Evolutionary conservation across 768 basidiomycete species (phyloP).

Genomic region (Daedaleopsis sinensis): DNA sequence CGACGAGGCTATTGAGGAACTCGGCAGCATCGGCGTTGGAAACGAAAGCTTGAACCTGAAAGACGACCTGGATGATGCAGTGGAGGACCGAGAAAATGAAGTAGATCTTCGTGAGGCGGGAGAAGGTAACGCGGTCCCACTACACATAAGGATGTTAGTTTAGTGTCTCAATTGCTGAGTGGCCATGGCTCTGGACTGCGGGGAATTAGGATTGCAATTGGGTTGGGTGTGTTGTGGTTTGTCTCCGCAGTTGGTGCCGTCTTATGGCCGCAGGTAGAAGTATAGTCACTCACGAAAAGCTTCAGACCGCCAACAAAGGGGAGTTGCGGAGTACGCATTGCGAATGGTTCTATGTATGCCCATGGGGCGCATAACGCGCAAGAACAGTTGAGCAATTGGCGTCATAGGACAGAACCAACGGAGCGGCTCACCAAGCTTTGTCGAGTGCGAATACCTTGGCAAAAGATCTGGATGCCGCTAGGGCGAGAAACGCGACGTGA

Average conservation of each 20-base stretch:
- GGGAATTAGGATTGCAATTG: background rate
- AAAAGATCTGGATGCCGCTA: slow-evolving; percentile 41
- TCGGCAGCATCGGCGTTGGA: slow-evolving; percentile 62
- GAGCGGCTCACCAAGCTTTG: slow-evolving; percentile 7
- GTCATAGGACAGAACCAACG: background rate
- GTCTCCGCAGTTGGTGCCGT: background rate
- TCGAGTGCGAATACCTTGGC: slow-evolving; percentile 20
- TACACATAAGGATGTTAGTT: slow-evolving; percentile 28
- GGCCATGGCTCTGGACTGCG: background rate
- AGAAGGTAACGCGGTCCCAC: slow-evolving; percentile 75
- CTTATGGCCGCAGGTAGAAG: background rate
- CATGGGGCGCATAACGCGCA: background rate
- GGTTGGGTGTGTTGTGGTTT: background rate
- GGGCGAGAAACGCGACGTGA: slow-evolving; percentile 38
- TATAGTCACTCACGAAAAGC: slow-evolving; percentile 21
- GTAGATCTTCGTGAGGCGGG: slow-evolving; percentile 65
- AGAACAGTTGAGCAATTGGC: slow-evolving; percentile 3
- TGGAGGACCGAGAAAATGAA: slow-evolving; percentile 68
- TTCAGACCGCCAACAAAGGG: slow-evolving; percentile 18
- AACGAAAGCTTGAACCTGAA: slow-evolving; percentile 69
- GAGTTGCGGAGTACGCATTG: slow-evolving; percentile 15
- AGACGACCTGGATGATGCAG: slow-evolving; percentile 65
- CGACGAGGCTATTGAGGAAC: slow-evolving; percentile 54
- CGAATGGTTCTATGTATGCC: background rate
- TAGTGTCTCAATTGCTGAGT: background rate